Conservation (phyloP, 176 grass and related monocot genomes). For the bread wheat (Triticum aestivum) region DNA sequence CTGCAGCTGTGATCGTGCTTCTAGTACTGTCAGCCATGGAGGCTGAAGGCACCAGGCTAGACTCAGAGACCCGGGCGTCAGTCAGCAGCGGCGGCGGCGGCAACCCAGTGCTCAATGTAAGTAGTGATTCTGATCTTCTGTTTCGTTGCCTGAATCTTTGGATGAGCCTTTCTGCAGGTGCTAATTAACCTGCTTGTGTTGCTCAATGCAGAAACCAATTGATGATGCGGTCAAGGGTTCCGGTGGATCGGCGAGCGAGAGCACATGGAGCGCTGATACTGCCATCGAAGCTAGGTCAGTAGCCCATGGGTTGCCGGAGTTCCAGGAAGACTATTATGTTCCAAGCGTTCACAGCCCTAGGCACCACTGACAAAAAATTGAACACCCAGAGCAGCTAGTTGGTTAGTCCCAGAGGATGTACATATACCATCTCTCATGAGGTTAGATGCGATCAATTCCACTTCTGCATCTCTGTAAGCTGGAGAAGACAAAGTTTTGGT, state of each 20-base stretch:
- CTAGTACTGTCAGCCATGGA: slow-evolving; percentile 12
- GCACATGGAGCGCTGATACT: slow-evolving; percentile 8
- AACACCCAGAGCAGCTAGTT: no score
- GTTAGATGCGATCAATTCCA: not conserved
- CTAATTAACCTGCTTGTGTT: slow-evolving; percentile 1
- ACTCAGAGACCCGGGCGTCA: slow-evolving; percentile 33
- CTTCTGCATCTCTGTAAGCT: not conserved
- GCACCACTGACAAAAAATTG: slow-evolving; percentile 44
- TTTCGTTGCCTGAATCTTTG: not conserved
- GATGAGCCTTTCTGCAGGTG: not conserved
- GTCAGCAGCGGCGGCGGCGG: not conserved
- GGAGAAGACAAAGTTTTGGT: slow-evolving; percentile 16
- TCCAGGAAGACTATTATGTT: slow-evolving; percentile 76
- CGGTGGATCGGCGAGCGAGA: not conserved
- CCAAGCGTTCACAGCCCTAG: slow-evolving; percentile 65
- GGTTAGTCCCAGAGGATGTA: not conserved
- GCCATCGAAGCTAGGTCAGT: not conserved
- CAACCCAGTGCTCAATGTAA: slow-evolving; percentile 25
- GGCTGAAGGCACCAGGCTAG: slow-evolving; percentile 41
- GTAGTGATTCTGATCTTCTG: not conserved
- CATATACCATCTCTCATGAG: slow-evolving; percentile 14
- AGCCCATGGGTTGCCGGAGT: slow-evolving; percentile 41
- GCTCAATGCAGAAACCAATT: slow-evolving; percentile 34
- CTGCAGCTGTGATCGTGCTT: slow-evolving; percentile 14
- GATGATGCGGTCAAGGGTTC: not conserved